A percentile compares a stretch with the other conserved stretches of the same genome.
Evolutionary conservation across 805 yeast genomes (phyloP).

Genomic region (Ogataea polymorpha): DNA sequence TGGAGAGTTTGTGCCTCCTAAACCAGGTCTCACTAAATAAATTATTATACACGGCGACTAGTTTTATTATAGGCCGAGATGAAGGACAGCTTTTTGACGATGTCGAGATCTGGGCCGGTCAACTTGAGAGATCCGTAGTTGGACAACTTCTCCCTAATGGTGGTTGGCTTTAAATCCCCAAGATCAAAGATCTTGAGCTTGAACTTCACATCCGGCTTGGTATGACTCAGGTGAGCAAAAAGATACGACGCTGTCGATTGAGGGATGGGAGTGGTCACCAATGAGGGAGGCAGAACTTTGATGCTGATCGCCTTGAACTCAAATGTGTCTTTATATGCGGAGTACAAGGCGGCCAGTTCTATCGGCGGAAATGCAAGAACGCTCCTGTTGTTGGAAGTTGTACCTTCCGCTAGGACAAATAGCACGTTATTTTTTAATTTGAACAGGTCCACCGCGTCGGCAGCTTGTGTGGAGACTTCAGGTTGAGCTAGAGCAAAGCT

Average conservation of each 20-base stretch:
- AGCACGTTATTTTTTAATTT: constrained; percentile 40
- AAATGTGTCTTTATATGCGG: constrained; percentile 12
- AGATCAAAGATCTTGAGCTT: constrained; percentile 24
- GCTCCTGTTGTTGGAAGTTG: constrained; percentile 80
- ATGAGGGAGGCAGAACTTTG: constrained; percentile 36
- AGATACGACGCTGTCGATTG: constrained; percentile 11
- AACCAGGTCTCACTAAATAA: constrained; percentile 17
- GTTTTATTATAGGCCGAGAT: constrained; percentile 20
- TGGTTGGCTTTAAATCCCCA: constrained; percentile 8
- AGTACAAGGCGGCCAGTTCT: constrained; percentile 12
- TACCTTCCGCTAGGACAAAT: constrained; percentile 73
- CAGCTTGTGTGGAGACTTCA: not conserved
- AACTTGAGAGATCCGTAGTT: constrained; percentile 48
- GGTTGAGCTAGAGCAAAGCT: constrained; percentile 20
- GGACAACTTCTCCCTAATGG: constrained; percentile 30
- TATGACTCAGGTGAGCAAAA: constrained; percentile 10
- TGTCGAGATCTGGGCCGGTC: constrained; percentile 43
- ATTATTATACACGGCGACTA: constrained; percentile 1
- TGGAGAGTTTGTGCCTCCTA: constrained; percentile 40
- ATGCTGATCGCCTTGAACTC: constrained; percentile 37
- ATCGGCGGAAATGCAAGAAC: constrained; percentile 53
- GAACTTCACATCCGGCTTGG: constrained; percentile 16
- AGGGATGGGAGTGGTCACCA: constrained; percentile 36
- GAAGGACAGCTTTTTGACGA: constrained; percentile 44
- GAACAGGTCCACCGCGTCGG: constrained; percentile 19